A percentile compares a stretch with the other conserved stretches of the same genome.
These are phyloP conservation scores for Mariannaea elegans DNA, from an alignment of 2,329 filamentous ascomycete species.

Conservation along the genomic window DNA sequence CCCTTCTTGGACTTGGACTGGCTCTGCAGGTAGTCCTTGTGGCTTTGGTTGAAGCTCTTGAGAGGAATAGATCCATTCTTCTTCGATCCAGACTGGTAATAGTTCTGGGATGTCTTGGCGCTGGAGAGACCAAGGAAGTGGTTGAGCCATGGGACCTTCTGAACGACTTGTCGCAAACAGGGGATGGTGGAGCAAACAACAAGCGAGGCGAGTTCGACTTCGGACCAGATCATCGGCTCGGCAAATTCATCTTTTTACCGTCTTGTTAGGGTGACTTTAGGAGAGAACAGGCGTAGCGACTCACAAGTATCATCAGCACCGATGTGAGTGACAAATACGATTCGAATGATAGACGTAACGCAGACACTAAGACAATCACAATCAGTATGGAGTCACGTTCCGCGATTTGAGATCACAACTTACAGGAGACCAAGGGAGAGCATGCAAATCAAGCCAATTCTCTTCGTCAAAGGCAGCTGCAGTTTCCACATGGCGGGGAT, in stretches of 20 bases:
- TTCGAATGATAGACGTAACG: conserved; percentile 40
- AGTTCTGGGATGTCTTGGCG: conserved; percentile 24
- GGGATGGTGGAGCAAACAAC: conserved; percentile 46
- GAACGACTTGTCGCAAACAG: conserved; percentile 42
- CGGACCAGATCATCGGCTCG: conserved; percentile 43
- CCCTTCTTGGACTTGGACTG: conserved; percentile 13
- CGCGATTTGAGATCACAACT: background rate
- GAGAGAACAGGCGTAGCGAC: background rate
- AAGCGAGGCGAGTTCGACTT: conserved; percentile 43
- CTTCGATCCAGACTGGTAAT: conserved; percentile 18
- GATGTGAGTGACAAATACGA: conserved; percentile 37
- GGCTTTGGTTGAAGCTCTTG: conserved; percentile 24
- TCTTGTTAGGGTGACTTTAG: background rate
- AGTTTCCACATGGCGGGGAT: conserved; percentile 49
- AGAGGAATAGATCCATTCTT: conserved; percentile 27
- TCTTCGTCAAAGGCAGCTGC: conserved; percentile 43
- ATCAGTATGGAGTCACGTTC: background rate
- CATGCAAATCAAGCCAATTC: conserved; percentile 41
- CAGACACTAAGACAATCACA: conserved; percentile 30
- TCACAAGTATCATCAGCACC: conserved; percentile 38
- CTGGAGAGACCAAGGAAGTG: conserved; percentile 41
- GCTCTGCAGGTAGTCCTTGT: conserved; percentile 24
- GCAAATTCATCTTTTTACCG: background rate
- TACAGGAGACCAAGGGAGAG: conserved; percentile 41
- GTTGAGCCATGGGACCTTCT: conserved; percentile 42